These are phyloP conservation scores for Caloboletus inedulis DNA, from an alignment of 1,284 basidiomycete species.

Conservation along the genomic window DNA sequence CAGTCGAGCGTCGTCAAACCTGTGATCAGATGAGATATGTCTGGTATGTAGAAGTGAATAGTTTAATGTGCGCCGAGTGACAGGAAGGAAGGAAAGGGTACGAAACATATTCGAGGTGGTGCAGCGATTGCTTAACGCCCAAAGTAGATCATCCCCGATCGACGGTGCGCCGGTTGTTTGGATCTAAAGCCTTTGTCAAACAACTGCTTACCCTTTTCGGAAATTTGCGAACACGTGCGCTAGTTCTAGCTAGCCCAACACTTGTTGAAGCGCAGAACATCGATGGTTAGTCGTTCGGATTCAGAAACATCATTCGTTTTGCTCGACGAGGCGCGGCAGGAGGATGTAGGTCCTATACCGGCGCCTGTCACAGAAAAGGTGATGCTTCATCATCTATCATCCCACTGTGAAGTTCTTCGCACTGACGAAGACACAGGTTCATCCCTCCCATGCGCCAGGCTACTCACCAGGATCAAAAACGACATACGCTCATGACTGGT, in stretches of 20 bases:
- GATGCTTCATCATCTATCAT: not conserved
- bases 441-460: constrained; percentile 42
- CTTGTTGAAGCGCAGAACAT: not conserved
- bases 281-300: constrained; percentile 22
- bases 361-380: constrained; percentile 6
- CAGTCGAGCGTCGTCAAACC: constrained; percentile 15
- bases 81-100: not conserved
- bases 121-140: not conserved
- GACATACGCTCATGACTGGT: constrained; percentile 76
- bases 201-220: constrained; percentile 12
- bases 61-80: not conserved
- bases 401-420: not conserved
- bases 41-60: not conserved
- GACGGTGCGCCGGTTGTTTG: constrained; percentile 26
- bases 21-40: constrained; percentile 9
- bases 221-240: not conserved
- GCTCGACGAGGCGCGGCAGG: constrained; percentile 13
- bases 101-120: constrained; percentile 15
- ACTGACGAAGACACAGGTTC: constrained; percentile 22
- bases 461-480: constrained; percentile 46
- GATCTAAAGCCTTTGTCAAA: constrained; percentile 32
- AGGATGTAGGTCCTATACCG: not conserved
- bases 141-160: not conserved
- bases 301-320: constrained; percentile 32
- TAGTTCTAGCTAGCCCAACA: too few relatives aligned